phyloP scores from a whole-genome alignment of 1,284 basidiomycete genomes.

The Schizophyllum amplum region DNA sequence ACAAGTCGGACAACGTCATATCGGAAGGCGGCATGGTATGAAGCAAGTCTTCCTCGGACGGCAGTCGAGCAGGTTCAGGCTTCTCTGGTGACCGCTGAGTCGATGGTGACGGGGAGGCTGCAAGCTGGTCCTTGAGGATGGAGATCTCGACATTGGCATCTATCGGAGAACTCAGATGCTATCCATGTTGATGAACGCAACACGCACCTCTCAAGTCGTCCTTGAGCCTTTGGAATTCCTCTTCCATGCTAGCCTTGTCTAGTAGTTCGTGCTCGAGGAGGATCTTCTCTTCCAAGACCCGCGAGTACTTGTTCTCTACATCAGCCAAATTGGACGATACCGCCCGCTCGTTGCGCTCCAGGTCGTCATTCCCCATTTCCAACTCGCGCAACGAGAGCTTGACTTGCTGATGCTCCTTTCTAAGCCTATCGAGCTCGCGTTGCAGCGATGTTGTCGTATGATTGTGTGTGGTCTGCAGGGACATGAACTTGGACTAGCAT shows the following conservation, averaged over 20 bases:
- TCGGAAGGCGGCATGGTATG: constrained; percentile 50
- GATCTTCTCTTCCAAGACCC: constrained; percentile 93
- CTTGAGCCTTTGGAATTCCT: constrained; percentile 86
- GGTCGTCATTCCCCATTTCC: constrained; percentile 94
- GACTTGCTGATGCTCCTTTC: constrained; percentile 73
- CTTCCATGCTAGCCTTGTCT: constrained; percentile 84
- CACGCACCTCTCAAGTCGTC: constrained; percentile 84
- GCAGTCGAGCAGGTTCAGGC: background rate
- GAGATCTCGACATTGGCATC: constrained; percentile 83
- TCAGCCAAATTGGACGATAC: constrained; percentile 89
- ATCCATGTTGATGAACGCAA: constrained; percentile 4
- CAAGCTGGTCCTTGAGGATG: constrained; percentile 72
- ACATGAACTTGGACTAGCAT: constrained; percentile 75
- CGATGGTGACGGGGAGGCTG: constrained; percentile 22
- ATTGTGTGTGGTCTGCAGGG: constrained; percentile 84
- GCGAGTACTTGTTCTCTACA: constrained; percentile 86
- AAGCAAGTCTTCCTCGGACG: constrained; percentile 48
- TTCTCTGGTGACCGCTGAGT: constrained; percentile 16
- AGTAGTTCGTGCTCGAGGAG: constrained; percentile 95
- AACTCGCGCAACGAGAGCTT: constrained; percentile 82
- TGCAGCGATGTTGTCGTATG: constrained; percentile 81
- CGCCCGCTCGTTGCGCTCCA: constrained; percentile 87
- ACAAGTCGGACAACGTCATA: constrained; percentile 53
- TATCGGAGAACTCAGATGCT: constrained; percentile 24
- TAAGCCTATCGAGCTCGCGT: constrained; percentile 78